Evolutionary conservation across 2,329 filamentous ascomycete genomes (phyloP), one percentile per base, ranked within the genome.

Genomic region (Colletotrichum agaves): DNA sequence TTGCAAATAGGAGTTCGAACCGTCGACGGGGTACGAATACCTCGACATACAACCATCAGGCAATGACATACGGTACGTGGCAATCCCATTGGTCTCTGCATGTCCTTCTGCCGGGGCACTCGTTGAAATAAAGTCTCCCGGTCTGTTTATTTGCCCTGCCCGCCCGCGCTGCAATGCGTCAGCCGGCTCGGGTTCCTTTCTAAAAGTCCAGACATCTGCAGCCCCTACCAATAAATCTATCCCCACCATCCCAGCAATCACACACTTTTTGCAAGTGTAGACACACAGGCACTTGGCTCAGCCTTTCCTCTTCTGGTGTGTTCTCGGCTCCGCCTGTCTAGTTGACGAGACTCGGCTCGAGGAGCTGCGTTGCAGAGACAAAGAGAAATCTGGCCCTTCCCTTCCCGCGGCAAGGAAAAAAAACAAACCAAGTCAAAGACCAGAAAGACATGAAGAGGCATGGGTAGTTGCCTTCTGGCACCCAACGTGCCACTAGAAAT

Each of bases 21-120:
- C 83, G 76, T 84, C 85, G 77, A 81, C 84, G 73, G 84, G 82
- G 76, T 79, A 87, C 75, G 84, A 86, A 73, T 87, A 86, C 74
- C 81, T 87, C 75, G 83, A 85, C 61, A 81, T 87, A 73, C 81
- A 81, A 61, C 77, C 81, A 58, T 80, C 82, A 72, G 75, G 80
- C 35, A 77, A 75, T 82, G 85, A 87, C 75, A 85, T 87, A 80
- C 85, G 85, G 85, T 87, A 77, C 76, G 85, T 84, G 50, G 52
- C 64, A 63, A 31, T 63, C 31, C 63, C 63, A 71, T 75, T 74
- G 67, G 62, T 19, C 13, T 49, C 35, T 47, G 60, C 61, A 15
- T 50, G 6, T 19, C 47, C 23, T 15, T 55, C 47, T 47, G 44
- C 41, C 11, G 31, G 61, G 27, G 60, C 15, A 23, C 17, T 55